Evolutionary conservation across 345 rosid species (phyloP).

Genomic region (Salix suchowensis): DNA sequence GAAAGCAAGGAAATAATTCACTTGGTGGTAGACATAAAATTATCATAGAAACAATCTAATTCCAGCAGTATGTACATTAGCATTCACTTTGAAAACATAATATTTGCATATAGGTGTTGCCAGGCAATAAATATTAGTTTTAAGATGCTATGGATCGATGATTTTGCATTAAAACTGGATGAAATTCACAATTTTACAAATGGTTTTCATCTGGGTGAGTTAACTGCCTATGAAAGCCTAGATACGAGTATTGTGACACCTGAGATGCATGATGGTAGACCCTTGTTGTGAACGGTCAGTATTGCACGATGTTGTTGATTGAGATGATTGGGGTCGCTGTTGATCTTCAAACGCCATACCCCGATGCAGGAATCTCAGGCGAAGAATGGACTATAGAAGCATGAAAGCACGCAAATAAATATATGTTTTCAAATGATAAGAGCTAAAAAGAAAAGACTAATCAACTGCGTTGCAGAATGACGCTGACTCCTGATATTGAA

Average conservation of each 20-base stretch:
- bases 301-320: slow-evolving; percentile 12
- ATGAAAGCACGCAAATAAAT: not conserved
- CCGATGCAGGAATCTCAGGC: slow-evolving; percentile 52
- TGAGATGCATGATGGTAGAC: slow-evolving; percentile 46
- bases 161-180: not conserved
- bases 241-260: slow-evolving; percentile 25
- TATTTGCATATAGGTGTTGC: not conserved
- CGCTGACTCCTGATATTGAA: not conserved
- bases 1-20: not conserved
- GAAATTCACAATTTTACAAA: not conserved
- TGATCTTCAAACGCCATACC: slow-evolving; percentile 44
- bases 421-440: not conserved
- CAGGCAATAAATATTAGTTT: not conserved
- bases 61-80: not conserved
- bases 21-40: not conserved
- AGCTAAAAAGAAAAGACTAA: not conserved
- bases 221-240: not conserved
- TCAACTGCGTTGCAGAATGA: not conserved
- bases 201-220: not conserved
- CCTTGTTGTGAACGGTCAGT: slow-evolving; percentile 30
- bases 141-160: not conserved
- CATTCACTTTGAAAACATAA: not conserved
- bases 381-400: slow-evolving; percentile 53
- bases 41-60: not conserved
- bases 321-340: slow-evolving; percentile 25